phyloP scores from a whole-genome alignment of 495 filamentous ascomycete genomes.

The Tuber calosporum region DNA sequence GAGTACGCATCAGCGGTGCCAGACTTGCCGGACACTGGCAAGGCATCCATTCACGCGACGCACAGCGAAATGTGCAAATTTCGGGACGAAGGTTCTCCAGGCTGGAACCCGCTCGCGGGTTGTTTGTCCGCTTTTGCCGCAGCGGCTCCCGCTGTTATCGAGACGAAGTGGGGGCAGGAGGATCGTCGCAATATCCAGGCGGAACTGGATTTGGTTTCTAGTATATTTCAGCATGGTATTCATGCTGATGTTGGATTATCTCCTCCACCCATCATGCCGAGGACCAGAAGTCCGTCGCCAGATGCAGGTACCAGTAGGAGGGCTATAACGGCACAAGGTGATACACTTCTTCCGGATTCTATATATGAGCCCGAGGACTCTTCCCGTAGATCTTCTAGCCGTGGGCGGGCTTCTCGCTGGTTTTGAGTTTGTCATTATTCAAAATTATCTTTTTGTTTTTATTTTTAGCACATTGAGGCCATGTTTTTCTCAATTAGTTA shows the following conservation, averaged over 20 bases:
- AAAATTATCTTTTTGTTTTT: not conserved
- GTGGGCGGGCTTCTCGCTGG: not conserved
- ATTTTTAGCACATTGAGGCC: not conserved
- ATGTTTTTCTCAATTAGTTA: not conserved
- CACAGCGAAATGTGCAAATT: constrained; percentile 89
- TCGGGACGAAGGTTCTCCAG: constrained; percentile 61
- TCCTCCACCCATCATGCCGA: constrained; percentile 4
- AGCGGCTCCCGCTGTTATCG: constrained; percentile 53
- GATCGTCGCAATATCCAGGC: constrained; percentile 30
- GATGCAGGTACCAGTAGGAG: constrained; percentile 4
- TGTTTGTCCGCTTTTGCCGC: constrained; percentile 62
- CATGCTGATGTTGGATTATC: constrained; percentile 22
- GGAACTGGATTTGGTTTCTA: constrained; percentile 20
- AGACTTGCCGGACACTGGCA: constrained; percentile 63
- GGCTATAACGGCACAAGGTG: constrained; percentile 18
- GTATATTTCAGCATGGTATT: constrained; percentile 20
- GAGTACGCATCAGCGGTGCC: constrained; percentile 70
- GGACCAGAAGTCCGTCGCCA: constrained; percentile 29
- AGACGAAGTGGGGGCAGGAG: constrained; percentile 51
- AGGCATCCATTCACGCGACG: constrained; percentile 72
- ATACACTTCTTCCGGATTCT: constrained; percentile 25
- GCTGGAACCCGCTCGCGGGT: constrained; percentile 65
- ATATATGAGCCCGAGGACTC: constrained; percentile 25
- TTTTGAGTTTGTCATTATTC: not conserved
- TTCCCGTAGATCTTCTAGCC: not conserved